Evolutionary conservation across 2,329 filamentous ascomycete species (phyloP), one percentile per base, ranked within the genome.

Genomic region (Exophiala spinifera): DNA sequence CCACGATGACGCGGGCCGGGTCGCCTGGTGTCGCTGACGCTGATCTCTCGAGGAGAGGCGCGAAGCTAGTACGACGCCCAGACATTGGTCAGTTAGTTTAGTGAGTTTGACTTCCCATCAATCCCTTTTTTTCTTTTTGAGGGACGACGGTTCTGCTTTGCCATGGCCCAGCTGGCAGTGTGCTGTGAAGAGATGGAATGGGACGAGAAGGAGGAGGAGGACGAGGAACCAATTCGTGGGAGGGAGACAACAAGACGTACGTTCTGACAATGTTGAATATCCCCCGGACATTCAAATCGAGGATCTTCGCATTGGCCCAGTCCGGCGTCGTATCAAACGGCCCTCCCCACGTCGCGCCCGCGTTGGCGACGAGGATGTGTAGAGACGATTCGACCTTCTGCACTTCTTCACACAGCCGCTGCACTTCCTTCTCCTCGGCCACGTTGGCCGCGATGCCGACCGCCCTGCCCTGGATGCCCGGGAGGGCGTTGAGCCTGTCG

Each of bases 201-300:
- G n/a, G n/a, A n/a, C n/a, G n/a, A n/a, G n/a, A n/a, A n/a, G n/a
- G n/a, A n/a, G n/a, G n/a, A n/a, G n/a, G n/a, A n/a, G n/a, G n/a
- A n/a, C n/a, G n/a, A n/a, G n/a, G n/a, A n/a, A n/a, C n/a, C n/a
- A n/a, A n/a, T n/a, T n/a, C n/a, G n/a, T n/a, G 39, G 37, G 21
- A 28, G 13, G 3, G 49, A 33, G 11, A 21, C n/a, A 8, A 31
- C 4, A 42, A 25, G 8, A 56, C 67, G 46, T 55, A 72, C 70
- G 69, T 58, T 59, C 68, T 63, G 8, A 66, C 65, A n/a, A 69
- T 52, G 49, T 72, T 72, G 63, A 72, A 72, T 14, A 72, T 66
- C 5, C 70, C 68, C n/a, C 69, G 59, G 10, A 73, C 69, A 40
- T 73, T 73, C 43, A 73, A 50, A 53, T 72, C 70, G 15, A 73